Conservation (phyloP, 139 green algal species). For the Coelastrella sp. region DNA sequence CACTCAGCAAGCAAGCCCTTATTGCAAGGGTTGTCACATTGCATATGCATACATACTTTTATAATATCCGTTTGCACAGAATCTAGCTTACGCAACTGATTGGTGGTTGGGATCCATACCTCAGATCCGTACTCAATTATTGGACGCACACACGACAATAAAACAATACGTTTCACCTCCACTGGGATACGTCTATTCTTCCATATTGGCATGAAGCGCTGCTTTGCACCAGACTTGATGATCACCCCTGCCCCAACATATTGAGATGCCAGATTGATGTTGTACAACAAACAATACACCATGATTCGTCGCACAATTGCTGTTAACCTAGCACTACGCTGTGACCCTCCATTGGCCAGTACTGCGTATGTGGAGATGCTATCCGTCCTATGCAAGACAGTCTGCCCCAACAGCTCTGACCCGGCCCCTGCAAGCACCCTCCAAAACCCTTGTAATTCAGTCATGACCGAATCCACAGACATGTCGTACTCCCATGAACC, state of each 20-base stretch:
- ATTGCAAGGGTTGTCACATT: too few relatives aligned
- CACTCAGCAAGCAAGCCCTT: too few relatives aligned
- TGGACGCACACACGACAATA: too few relatives aligned
- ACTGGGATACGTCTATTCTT: too few relatives aligned
- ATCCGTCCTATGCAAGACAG: not conserved
- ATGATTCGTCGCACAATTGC: slow-evolving; percentile 1
- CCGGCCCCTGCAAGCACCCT: not conserved
- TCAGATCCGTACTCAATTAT: too few relatives aligned
- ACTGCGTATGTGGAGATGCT: slow-evolving; percentile 3
- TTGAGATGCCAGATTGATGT: not conserved
- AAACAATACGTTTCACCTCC: too few relatives aligned
- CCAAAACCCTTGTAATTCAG: not conserved
- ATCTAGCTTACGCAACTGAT: too few relatives aligned
- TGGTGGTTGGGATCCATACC: too few relatives aligned
- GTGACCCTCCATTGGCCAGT: not conserved
- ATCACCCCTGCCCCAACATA: slow-evolving; percentile 3
- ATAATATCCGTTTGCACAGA: too few relatives aligned
- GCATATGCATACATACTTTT: too few relatives aligned
- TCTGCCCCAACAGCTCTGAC: not conserved
- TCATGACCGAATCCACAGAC: not conserved
- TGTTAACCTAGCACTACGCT: not conserved
- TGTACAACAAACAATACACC: not conserved
- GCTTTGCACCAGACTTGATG: not conserved
- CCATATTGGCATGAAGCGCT: too few relatives aligned
- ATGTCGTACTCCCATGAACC: not conserved